Percentiles rank a stretch among this genome's conserved stretches.
phyloP scores from a whole-genome alignment of 176 grass and related monocot genomes.

The Sorghum bicolor region Sorghum_bicolor_NCBIv3 NC_012872.2:11609501-11610000 shows the following conservation, averaged over 20 bases:
- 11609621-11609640: not conserved
- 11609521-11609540: slow-evolving; percentile 56
- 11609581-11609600: slow-evolving; percentile 2
- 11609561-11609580: slow-evolving; percentile 23
- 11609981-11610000: slow-evolving; percentile 20
- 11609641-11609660: slow-evolving; percentile 55
- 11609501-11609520: slow-evolving; percentile 52
- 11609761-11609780: slow-evolving; percentile 52
- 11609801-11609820: slow-evolving; percentile 47
- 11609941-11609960: slow-evolving; percentile 14
- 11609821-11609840: slow-evolving; percentile 77
- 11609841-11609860: slow-evolving; percentile 76
- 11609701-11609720: slow-evolving; percentile 43
- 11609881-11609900: slow-evolving; percentile 11
- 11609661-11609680: slow-evolving; percentile 67
- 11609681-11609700: slow-evolving; percentile 72
- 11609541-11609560: slow-evolving; percentile 19
- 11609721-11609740: slow-evolving; percentile 30
- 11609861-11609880: slow-evolving; percentile 22
- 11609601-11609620: not conserved
- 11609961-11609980: slow-evolving; percentile 3
- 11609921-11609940: not conserved
- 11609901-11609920: slow-evolving; percentile 21
- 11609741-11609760: slow-evolving; percentile 37
- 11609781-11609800: slow-evolving; percentile 69